A percentile compares a stretch with the other conserved stretches of the same genome.
phyloP scores from a whole-genome alignment of 164 flowering plant genomes.

The Cinnamomum micranthum region DNA sequence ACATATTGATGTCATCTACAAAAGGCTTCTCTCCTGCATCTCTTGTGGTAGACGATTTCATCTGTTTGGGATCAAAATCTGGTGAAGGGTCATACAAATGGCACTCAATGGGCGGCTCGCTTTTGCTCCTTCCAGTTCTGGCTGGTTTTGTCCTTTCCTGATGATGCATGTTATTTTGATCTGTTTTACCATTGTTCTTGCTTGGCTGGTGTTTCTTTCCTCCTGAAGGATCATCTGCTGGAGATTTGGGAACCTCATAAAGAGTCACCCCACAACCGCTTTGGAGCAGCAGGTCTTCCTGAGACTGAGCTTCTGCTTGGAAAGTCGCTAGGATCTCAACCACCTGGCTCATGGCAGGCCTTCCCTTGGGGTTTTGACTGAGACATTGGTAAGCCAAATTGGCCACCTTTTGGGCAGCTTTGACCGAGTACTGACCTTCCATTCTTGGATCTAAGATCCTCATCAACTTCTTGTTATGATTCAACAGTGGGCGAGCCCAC shows the following conservation, averaged over 20 bases:
- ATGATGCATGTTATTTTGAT: not conserved
- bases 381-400: constrained; percentile 84
- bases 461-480: constrained; percentile 60
- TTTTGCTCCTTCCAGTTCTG: constrained; percentile 40
- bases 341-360: constrained; percentile 84
- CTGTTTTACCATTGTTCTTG: constrained; percentile 13
- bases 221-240: constrained; percentile 3
- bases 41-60: constrained; percentile 15
- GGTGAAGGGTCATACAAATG: constrained; percentile 28
- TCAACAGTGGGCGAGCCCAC: constrained; percentile 88
- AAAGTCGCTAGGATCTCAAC: constrained; percentile 68
- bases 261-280: constrained; percentile 41
- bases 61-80: constrained; percentile 14
- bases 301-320: constrained; percentile 34
- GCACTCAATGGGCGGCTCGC: constrained; percentile 36
- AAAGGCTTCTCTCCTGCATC: constrained; percentile 7
- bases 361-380: constrained; percentile 87
- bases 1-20: constrained; percentile 9
- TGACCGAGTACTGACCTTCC: constrained; percentile 73
- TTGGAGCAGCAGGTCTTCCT: not conserved
- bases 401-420: constrained; percentile 65
- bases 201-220: constrained; percentile 5
- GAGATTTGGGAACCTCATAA: constrained; percentile 48
- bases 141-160: constrained; percentile 7
- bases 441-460: constrained; percentile 83